phyloP scores from a whole-genome alignment of 164 flowering plant genomes.

The Tetracentron sinense region DNA sequence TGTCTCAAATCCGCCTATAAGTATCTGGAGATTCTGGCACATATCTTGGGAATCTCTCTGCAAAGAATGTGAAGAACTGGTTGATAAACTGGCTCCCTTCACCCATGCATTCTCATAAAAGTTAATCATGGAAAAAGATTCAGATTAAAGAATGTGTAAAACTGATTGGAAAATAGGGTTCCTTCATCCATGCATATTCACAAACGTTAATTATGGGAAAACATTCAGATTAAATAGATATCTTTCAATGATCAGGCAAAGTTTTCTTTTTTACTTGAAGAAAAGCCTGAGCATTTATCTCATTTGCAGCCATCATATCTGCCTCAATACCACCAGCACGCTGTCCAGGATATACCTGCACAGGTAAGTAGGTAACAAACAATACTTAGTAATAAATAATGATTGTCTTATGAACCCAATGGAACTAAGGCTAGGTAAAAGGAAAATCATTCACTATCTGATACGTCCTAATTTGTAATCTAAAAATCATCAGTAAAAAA shows the following conservation, averaged over 20 bases:
- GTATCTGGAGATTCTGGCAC: slow-evolving; percentile 58
- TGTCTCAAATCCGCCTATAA: slow-evolving; percentile 92
- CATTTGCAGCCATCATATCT: slow-evolving; percentile 98
- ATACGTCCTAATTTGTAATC: background rate
- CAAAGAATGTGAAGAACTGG: slow-evolving; percentile 8
- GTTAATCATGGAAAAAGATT: background rate
- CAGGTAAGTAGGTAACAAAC: background rate
- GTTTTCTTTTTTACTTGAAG: slow-evolving; percentile 57
- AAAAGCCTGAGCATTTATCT: slow-evolving; percentile 67
- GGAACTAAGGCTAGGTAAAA: background rate
- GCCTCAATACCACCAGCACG: slow-evolving; percentile 79
- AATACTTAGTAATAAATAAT: background rate
- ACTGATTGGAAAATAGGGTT: background rate
- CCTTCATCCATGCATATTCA: background rate
- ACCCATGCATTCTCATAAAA: background rate
- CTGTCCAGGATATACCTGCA: slow-evolving; percentile 91
- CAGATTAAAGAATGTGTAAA: slow-evolving; percentile 2
- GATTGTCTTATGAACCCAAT: background rate
- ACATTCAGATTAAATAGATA: background rate
- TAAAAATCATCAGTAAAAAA: background rate
- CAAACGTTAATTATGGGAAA: background rate
- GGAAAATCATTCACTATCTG: background rate
- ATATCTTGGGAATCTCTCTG: slow-evolving; percentile 54
- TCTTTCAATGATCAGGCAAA: background rate
- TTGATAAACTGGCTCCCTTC: background rate